Evolutionary conservation across 2,329 filamentous ascomycete genomes (phyloP).

Genomic region (Hymenoscyphus fructigenus): DNA sequence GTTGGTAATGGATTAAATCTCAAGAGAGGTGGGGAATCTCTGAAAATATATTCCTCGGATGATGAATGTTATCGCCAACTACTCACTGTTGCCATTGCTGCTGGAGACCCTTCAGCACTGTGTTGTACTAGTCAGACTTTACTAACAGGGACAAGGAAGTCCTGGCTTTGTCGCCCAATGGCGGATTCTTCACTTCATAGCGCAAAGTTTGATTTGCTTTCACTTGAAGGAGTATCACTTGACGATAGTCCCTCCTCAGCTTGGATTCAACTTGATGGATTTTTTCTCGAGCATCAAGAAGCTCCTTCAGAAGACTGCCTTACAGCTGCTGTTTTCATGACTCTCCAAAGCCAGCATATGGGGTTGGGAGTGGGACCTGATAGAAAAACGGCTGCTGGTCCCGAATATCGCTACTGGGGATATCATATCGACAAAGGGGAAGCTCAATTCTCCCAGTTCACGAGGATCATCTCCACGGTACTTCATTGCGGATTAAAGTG

Average conservation of each 20-base stretch:
- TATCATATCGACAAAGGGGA: background rate
- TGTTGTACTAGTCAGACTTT: constrained; percentile 3
- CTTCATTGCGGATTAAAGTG: constrained; percentile 4
- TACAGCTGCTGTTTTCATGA: constrained; percentile 1
- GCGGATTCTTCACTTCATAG: too few relatives aligned
- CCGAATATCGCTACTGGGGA: constrained; percentile 4
- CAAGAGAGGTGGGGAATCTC: constrained; percentile 4
- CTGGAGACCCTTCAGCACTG: constrained; percentile 8
- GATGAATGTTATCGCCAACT: constrained; percentile 14
- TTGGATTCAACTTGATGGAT: constrained; percentile 7
- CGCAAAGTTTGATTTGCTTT: background rate
- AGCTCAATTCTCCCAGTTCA: background rate
- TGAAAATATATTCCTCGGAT: constrained; percentile 1
- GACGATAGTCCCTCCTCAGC: background rate
- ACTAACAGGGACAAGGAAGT: background rate
- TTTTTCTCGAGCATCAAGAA: background rate
- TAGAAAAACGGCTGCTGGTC: background rate
- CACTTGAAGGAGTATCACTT: background rate
- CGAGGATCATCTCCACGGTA: background rate
- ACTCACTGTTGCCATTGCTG: constrained; percentile 11
- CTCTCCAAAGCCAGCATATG: background rate
- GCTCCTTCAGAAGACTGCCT: background rate
- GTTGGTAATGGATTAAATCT: constrained; percentile 12
- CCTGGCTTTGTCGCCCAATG: constrained; percentile 6
- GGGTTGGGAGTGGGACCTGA: background rate